Percentiles rank a stretch among this genome's conserved stretches.
phyloP scores from a whole-genome alignment of 169 alveolate species.

The Cryptosporidium meleagridis region DNA sequence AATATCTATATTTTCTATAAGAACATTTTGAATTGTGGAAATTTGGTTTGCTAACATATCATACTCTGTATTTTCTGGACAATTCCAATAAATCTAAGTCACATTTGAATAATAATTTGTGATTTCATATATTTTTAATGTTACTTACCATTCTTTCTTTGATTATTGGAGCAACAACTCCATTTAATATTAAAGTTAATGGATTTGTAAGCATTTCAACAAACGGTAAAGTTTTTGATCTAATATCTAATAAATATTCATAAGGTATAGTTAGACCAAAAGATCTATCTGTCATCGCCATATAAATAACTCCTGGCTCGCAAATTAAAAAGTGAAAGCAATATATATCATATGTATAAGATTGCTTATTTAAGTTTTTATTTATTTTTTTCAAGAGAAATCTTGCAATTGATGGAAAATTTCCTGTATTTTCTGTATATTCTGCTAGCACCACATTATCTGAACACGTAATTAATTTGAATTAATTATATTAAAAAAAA shows the following conservation, averaged over 20 bases:
- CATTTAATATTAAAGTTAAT: constrained; percentile 23
- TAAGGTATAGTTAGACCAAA: constrained; percentile 39
- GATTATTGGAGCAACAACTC: constrained; percentile 32
- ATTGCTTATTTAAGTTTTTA: constrained; percentile 15
- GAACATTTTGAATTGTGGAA: constrained; percentile 47
- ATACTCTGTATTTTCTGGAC: constrained; percentile 16
- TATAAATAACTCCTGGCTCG: constrained; percentile 12
- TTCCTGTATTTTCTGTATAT: constrained; percentile 51
- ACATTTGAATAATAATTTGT: not conserved
- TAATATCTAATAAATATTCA: constrained; percentile 33
- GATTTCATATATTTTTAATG: not conserved
- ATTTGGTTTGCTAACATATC: constrained; percentile 29
- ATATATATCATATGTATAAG: constrained; percentile 59
- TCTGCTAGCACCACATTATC: constrained; percentile 54
- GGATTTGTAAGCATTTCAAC: constrained; percentile 1
- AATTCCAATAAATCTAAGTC: constrained; percentile 39
- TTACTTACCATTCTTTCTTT: constrained; percentile 62
- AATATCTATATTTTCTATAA: constrained; percentile 56
- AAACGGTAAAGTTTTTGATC: constrained; percentile 8
- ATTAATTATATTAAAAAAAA: not conserved
- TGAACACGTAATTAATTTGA: not conserved
- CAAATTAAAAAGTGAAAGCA: constrained; percentile 45
- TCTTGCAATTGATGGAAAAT: constrained; percentile 62
- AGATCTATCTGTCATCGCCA: constrained; percentile 42
- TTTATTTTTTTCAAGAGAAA: constrained; percentile 43